Conservation (phyloP, 208 protist species). For the Herpetomonas tarakana region DNA sequence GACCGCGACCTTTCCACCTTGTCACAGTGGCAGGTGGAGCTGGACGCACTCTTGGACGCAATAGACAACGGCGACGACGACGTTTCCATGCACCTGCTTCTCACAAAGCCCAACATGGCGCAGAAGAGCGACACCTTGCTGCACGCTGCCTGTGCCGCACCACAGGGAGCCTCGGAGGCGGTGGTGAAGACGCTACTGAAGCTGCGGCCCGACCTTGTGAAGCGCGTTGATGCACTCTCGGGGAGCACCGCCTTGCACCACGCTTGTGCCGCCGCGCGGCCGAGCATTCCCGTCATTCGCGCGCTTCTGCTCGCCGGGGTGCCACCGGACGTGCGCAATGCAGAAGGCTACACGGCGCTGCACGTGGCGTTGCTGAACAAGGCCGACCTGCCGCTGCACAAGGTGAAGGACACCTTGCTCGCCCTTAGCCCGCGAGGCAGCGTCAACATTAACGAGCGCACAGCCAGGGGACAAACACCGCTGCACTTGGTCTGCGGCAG, state of each 20-base stretch:
- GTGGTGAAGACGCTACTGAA: slow-evolving; percentile 29
- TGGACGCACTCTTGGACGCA: slow-evolving; percentile 20
- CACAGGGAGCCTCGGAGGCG: neutral
- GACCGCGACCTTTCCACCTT: too few species aligned
- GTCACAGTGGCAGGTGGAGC: too few species aligned
- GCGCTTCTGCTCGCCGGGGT: slow-evolving; percentile 22
- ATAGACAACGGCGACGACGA: slow-evolving; percentile 25
- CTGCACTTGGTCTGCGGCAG: slow-evolving; percentile 35
- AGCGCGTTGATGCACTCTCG: slow-evolving; percentile 28
- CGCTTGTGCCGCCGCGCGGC: slow-evolving; percentile 25
- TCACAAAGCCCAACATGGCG: slow-evolving; percentile 18
- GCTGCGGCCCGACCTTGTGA: slow-evolving; percentile 27
- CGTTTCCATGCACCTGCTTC: slow-evolving; percentile 24
- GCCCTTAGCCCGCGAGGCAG: slow-evolving; percentile 9
- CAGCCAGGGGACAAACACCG: slow-evolving; percentile 21
- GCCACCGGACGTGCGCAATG: slow-evolving; percentile 9
- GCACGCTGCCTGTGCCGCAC: slow-evolving; percentile 25
- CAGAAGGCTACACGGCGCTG: slow-evolving; percentile 32
- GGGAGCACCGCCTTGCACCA: slow-evolving; percentile 45
- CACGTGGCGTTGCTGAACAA: slow-evolving; percentile 38
- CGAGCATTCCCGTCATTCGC: slow-evolving; percentile 20
- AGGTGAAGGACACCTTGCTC: slow-evolving; percentile 37
- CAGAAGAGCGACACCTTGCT: slow-evolving; percentile 32
- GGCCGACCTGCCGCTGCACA: slow-evolving; percentile 13
- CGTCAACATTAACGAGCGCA: slow-evolving; percentile 34